phyloP scores from a whole-genome alignment of 2,329 filamentous ascomycete species.

The Exophiala sideris region DNA sequence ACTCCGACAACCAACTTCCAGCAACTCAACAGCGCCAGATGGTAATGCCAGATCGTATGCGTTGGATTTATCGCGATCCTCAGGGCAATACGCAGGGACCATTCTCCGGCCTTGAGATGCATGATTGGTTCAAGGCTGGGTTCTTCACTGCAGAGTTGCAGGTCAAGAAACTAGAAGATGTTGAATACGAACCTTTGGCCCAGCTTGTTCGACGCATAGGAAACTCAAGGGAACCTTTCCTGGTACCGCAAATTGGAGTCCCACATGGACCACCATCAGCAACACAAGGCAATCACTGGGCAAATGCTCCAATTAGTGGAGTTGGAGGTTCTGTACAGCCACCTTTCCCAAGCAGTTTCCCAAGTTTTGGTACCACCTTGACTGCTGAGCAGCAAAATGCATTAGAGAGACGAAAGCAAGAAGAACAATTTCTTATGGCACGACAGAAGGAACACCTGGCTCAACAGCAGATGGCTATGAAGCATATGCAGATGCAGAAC shows the following conservation, averaged over 20 bases:
- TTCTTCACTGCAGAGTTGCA: constrained; percentile 94
- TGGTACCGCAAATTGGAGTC: constrained; percentile 95
- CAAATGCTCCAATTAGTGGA: constrained; percentile 46
- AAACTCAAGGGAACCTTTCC: constrained; percentile 93
- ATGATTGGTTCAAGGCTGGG: constrained; percentile 98
- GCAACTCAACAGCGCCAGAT: constrained; percentile 74
- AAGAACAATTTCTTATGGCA: constrained; percentile 95
- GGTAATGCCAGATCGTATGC: constrained; percentile 99
- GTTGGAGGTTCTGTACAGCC: constrained; percentile 67
- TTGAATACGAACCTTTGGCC: constrained; percentile 89
- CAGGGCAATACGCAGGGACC: constrained; percentile 89
- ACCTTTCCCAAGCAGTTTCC: constrained; percentile 89
- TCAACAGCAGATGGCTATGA: constrained; percentile 73
- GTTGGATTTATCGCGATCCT: constrained; percentile 97
- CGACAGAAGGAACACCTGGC: constrained; percentile 91
- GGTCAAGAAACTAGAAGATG: constrained; percentile 91
- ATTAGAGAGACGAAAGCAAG: constrained; percentile 90
- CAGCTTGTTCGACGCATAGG: constrained; percentile 94
- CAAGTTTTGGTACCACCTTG: constrained; percentile 91
- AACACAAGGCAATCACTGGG: constrained; percentile 28
- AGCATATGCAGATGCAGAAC: constrained; percentile 65
- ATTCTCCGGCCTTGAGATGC: constrained; percentile 96
- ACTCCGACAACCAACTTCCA: constrained; percentile 55
- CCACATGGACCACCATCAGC: constrained; percentile 66
- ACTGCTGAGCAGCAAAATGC: constrained; percentile 99